Evolutionary conservation across 768 basidiomycete species (phyloP), one percentile per base, ranked within the genome.

Genomic region (Boletus pseudo-olivaceus): DNA sequence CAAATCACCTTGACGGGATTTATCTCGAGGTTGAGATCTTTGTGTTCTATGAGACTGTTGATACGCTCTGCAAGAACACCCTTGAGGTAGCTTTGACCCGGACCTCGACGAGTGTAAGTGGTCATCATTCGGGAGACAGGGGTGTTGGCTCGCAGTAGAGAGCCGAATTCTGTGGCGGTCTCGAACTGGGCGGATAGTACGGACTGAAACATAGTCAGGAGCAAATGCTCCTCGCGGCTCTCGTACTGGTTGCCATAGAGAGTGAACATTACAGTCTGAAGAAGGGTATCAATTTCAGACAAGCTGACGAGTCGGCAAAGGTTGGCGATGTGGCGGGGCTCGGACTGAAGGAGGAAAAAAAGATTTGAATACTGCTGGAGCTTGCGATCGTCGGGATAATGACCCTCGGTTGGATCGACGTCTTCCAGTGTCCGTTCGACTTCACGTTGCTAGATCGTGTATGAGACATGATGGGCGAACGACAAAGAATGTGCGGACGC

Each of bases 41-140:
- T 98, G 78, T 98, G 97, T 71, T 99, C 97, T 64, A 99, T 98
- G 60, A 99, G 77, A 64, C 92, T 93, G 75, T 99, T 98, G 74
- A 99, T 98, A 60, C 96, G 86, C 68, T 99, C 97, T 26, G 97
- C 95, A 44, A 99, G 80, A 29, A 98, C 95, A 58, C 89, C 88
- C 79, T 99, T 99, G 60, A 99, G 84, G 72, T 98, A 99, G 64
- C 93, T 94, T 73, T 98, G 97, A 53, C 97, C 97, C 1, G 97
- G 97, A 54, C 97, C 97, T 51, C 97, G 89, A 56, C 97, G 90
- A 49, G 97, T 98, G 74, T 99, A 99, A 19, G 97, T 98, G 42
- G 97, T 99, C 97, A 99, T 99, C 97, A 99, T 99, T 37, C 97
- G 88, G 46, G 94, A 98, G 23, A 99, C 97, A 44, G 97, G 97